A percentile compares a stretch with the other conserved stretches of the same genome.
phyloP scores from a whole-genome alignment of 2,329 filamentous ascomycete species.

The Huntiella savannae region DNA sequence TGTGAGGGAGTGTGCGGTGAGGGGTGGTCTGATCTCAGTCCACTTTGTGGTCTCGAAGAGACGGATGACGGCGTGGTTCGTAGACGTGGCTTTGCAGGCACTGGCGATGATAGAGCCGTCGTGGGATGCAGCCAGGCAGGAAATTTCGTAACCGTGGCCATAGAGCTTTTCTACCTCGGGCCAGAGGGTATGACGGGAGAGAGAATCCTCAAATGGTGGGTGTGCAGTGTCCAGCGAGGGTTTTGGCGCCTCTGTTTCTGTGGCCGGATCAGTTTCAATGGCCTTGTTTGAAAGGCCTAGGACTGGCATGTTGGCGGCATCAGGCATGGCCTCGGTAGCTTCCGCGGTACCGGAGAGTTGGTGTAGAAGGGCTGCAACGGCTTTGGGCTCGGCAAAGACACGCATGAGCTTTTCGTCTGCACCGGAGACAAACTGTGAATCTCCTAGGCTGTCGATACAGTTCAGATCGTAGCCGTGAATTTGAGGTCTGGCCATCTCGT shows the following conservation, averaged over 20 bases:
- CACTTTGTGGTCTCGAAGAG: conserved; percentile 74
- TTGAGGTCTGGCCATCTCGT: conserved; percentile 86
- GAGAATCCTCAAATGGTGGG: conserved; percentile 75
- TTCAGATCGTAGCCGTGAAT: conserved; percentile 98
- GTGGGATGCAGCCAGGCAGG: conserved; percentile 59
- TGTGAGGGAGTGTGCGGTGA: conserved; percentile 74
- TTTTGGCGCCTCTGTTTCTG: conserved; percentile 36
- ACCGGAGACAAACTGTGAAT: conserved; percentile 70
- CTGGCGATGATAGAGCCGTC: conserved; percentile 65
- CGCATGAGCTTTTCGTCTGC: conserved; percentile 96
- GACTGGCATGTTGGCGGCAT: conserved; percentile 86
- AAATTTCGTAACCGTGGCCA: conserved; percentile 94
- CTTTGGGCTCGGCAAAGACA: conserved; percentile 78
- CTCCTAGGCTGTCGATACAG: conserved; percentile 61
- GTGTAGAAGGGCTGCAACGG: conserved; percentile 56
- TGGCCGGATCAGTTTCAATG: conserved; percentile 29
- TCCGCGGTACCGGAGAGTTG: conserved; percentile 36
- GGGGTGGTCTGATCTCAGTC: conserved; percentile 68
- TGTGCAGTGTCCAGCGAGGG: conserved; percentile 46
- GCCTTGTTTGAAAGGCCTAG: conserved; percentile 93
- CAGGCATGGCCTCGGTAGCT: conserved; percentile 39
- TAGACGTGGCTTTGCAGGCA: conserved; percentile 77
- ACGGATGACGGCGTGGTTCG: conserved; percentile 86
- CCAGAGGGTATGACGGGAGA: conserved; percentile 83
- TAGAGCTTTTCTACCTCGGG: conserved; percentile 94